These are phyloP conservation scores for Termitomyces sp. DNA, from an alignment of 768 basidiomycete genomes.

Conservation along the genomic window DNA sequence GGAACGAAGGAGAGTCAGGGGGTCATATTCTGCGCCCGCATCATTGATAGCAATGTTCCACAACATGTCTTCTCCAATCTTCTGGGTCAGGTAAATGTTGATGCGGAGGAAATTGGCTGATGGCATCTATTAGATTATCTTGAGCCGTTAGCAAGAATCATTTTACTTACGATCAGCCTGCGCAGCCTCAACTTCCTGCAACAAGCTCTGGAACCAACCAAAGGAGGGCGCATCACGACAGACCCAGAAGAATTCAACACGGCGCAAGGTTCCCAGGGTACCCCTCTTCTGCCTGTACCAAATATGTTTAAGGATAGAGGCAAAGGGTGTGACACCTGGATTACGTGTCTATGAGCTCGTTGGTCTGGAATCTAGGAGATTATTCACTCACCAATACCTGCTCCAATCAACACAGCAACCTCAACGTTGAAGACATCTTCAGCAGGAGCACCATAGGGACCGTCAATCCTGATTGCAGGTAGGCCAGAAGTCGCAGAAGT, in stretches of 20 bases:
- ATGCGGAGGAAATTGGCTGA: conserved; percentile 89
- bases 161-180: conserved; percentile 77
- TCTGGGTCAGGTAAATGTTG: conserved; percentile 86
- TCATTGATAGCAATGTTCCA: conserved; percentile 92
- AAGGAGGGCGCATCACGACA: conserved; percentile 95
- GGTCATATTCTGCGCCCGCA: conserved; percentile 80
- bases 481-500: conserved; percentile 42
- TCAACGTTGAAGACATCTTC: conserved; percentile 86
- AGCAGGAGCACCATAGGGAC: conserved; percentile 90
- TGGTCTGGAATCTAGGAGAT: background rate
- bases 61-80: conserved; percentile 80
- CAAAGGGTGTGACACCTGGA: conserved; percentile 87
- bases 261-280: conserved; percentile 71
- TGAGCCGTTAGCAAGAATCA: background rate
- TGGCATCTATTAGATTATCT: conserved; percentile 9
- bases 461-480: conserved; percentile 76
- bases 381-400: conserved; percentile 72
- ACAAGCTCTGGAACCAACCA: conserved; percentile 91
- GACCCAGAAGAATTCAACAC: conserved; percentile 95
- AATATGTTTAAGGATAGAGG: conserved; percentile 91
- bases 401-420: conserved; percentile 88
- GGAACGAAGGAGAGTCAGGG: conserved; percentile 81
- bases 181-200: conserved; percentile 84
- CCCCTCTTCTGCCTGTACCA: conserved; percentile 88
- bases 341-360: conserved; percentile 2